Evolutionary conservation across 345 rosid species (phyloP).

Genomic region (Lepidium didymum): DNA sequence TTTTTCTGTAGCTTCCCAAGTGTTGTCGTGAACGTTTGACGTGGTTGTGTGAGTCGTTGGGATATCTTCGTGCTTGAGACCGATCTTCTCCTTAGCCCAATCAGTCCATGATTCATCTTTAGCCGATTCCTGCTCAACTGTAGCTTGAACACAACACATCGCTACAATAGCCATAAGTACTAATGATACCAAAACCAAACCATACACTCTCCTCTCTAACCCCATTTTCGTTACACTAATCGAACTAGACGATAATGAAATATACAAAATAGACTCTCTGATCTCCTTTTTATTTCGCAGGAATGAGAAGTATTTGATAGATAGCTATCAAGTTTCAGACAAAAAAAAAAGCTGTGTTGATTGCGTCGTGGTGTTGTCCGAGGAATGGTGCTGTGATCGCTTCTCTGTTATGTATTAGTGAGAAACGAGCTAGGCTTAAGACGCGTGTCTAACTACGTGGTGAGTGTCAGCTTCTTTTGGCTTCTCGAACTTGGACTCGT

Average conservation of each 20-base stretch:
- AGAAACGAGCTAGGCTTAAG: background rate
- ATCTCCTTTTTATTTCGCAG: background rate
- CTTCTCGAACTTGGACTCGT: conserved; percentile 19
- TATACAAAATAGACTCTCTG: background rate
- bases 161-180: conserved; percentile 14
- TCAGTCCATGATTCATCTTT: conserved; percentile 23
- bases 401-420: background rate
- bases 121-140: conserved; percentile 1
- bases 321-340: background rate
- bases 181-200: conserved; percentile 8
- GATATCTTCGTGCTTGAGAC: conserved; percentile 24
- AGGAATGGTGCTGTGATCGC: conserved; percentile 7
- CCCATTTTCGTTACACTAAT: conserved; percentile 6
- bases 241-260: background rate
- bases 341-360: background rate
- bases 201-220: background rate
- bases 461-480: background rate
- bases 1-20: conserved; percentile 13
- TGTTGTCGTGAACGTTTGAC: conserved; percentile 9
- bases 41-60: conserved; percentile 19
- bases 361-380: background rate
- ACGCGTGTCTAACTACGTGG: conserved; percentile 24
- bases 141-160: conserved; percentile 10
- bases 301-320: background rate
- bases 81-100: conserved; percentile 21